phyloP scores from a whole-genome alignment of 768 basidiomycete species.

The Mycena amicta region DNA sequence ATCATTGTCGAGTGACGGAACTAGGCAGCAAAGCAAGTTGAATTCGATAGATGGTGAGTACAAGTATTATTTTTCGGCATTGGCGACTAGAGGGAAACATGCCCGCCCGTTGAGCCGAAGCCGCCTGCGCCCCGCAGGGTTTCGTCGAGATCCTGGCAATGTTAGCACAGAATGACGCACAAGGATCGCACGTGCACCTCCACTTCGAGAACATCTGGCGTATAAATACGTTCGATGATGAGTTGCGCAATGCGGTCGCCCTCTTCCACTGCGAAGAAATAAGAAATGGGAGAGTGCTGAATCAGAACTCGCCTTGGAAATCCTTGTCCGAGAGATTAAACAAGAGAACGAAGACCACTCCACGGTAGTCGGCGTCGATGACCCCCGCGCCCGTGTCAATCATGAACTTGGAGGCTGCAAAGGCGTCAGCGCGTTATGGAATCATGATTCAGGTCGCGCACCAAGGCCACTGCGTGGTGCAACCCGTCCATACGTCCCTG shows the following conservation, averaged over 20 bases:
- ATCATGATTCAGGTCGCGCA: constrained; percentile 38
- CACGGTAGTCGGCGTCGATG: constrained; percentile 95
- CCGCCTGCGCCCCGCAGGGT: constrained; percentile 85
- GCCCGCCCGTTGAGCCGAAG: constrained; percentile 95
- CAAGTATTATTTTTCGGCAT: constrained; percentile 7
- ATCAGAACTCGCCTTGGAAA: constrained; percentile 64
- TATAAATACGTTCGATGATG: constrained; percentile 88
- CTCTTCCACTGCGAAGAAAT: constrained; percentile 65
- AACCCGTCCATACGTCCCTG: constrained; percentile 93
- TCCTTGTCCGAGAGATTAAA: constrained; percentile 92
- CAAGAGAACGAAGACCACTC: constrained; percentile 85
- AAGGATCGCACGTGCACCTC: constrained; percentile 52
- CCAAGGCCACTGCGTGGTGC: constrained; percentile 96
- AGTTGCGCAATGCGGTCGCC: constrained; percentile 97
- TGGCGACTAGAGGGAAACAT: constrained; percentile 46
- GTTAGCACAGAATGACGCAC: constrained; percentile 6
- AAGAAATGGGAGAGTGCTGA: background rate
- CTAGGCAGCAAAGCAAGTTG: background rate
- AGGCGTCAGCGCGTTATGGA: background rate
- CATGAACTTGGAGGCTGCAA: constrained; percentile 90
- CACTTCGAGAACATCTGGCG: constrained; percentile 85
- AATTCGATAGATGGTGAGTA: constrained; percentile 7
- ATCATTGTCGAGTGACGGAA: no score
- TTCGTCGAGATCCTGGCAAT: constrained; percentile 73
- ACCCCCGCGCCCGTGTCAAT: constrained; percentile 98